phyloP scores from a whole-genome alignment of 441 rosid genomes.

The Geranium incanum region DNA sequence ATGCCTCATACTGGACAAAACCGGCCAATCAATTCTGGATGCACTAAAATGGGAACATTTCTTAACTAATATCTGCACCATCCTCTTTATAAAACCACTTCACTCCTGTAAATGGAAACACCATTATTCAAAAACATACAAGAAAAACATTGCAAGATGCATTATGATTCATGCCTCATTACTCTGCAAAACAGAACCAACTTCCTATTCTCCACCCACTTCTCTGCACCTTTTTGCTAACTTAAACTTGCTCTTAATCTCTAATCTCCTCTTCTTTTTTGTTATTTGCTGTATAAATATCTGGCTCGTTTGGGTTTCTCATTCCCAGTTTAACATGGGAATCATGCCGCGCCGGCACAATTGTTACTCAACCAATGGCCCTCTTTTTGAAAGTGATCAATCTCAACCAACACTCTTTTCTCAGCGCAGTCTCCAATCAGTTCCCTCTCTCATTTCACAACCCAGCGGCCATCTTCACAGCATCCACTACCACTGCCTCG shows the following conservation, averaged over 20 bases:
- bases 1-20: not conserved
- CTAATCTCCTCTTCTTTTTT: not conserved
- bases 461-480: conserved; percentile 14
- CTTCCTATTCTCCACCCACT: not conserved
- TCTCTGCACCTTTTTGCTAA: conserved; percentile 1
- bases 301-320: not conserved
- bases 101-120: no score
- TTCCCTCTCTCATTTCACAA: conserved; percentile 36
- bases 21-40: not conserved
- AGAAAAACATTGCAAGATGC: no score
- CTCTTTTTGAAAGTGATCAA: conserved; percentile 20
- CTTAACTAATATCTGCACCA: not conserved
- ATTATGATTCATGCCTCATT: no score
- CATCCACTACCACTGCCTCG: conserved; percentile 40
- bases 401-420: conserved; percentile 26
- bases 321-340: not conserved
- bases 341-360: conserved; percentile 28
- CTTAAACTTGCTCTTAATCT: not conserved
- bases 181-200: no score
- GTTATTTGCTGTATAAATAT: not conserved
- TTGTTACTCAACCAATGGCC: conserved; percentile 21
- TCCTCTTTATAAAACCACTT: no score
- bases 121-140: no score
- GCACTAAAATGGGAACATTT: not conserved
- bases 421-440: conserved; percentile 37